Percentiles rank a stretch among this genome's conserved stretches.
Evolutionary conservation across 2,329 filamentous ascomycete species (phyloP).

Genomic region (Aspergillus pseudonomiae): DNA sequence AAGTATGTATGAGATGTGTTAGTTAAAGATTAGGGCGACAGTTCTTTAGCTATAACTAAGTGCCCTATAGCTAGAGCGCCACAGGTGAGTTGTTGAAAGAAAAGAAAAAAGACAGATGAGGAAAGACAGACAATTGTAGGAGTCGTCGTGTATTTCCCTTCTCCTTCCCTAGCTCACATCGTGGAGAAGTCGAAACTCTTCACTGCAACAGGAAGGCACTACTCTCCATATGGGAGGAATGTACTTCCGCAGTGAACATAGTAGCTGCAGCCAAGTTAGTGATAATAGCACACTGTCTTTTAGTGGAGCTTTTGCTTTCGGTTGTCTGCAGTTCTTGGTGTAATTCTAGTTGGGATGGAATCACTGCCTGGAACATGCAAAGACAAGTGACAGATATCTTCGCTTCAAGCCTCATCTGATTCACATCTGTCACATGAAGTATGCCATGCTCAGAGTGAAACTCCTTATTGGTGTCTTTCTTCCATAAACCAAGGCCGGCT

Average conservation of each 20-base stretch:
- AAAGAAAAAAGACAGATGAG: no score
- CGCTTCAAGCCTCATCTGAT: conserved; percentile 52
- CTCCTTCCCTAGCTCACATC: background rate
- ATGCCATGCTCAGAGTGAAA: conserved; percentile 61
- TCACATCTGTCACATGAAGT: conserved; percentile 54
- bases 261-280: background rate
- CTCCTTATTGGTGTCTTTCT: conserved; percentile 57
- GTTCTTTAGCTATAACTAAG: background rate
- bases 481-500: conserved; percentile 53
- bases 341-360: no score
- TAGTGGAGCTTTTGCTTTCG: no score
- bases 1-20: background rate
- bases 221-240: background rate
- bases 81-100: background rate
- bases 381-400: conserved; percentile 34
- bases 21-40: background rate
- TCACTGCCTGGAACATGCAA: no score
- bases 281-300: no score
- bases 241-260: background rate
- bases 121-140: background rate
- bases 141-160: background rate
- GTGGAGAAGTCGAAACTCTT: background rate
- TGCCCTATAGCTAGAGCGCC: background rate
- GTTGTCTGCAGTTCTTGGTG: no score
- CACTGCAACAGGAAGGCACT: background rate